Conservation (phyloP, 305 asterid genomes). For the Fraxinus velutina region DNA sequence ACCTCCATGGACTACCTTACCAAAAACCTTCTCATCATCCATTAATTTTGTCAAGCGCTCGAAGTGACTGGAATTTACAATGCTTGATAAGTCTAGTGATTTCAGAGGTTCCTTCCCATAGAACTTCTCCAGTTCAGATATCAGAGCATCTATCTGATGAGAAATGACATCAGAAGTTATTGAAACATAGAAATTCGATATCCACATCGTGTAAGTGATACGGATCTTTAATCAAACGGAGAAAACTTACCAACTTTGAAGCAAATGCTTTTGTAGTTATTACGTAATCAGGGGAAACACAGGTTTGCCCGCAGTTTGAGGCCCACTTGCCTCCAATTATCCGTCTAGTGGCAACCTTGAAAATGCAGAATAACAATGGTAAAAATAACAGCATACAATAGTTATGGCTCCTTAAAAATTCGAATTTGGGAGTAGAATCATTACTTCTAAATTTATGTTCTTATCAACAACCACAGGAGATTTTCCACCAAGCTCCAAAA, state of each 20-base stretch:
- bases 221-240: slow-evolving; percentile 7
- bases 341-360: slow-evolving; percentile 70
- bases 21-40: slow-evolving; percentile 69
- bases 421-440: not conserved
- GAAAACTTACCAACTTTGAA: slow-evolving; percentile 48
- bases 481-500: slow-evolving; percentile 94
- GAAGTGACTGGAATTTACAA: slow-evolving; percentile 66
- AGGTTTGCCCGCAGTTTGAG: slow-evolving; percentile 88
- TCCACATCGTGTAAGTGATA: not conserved
- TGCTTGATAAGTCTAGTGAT: slow-evolving; percentile 66
- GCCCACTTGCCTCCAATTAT: slow-evolving; percentile 89
- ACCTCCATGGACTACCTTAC: slow-evolving; percentile 79
- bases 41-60: slow-evolving; percentile 56
- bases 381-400: not conserved
- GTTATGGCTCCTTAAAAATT: not conserved
- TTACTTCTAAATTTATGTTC: slow-evolving; percentile 55
- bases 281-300: slow-evolving; percentile 78
- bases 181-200: not conserved
- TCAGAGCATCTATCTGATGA: slow-evolving; percentile 55
- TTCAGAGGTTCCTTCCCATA: slow-evolving; percentile 79
- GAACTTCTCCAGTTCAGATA: slow-evolving; percentile 63
- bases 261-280: slow-evolving; percentile 67
- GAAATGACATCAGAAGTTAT: slow-evolving; percentile 20
- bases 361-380: slow-evolving; percentile 16
- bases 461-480: slow-evolving; percentile 76